phyloP scores from a whole-genome alignment of 306 rosid genomes.

The Sphenostylis stenocarpa region DNA sequence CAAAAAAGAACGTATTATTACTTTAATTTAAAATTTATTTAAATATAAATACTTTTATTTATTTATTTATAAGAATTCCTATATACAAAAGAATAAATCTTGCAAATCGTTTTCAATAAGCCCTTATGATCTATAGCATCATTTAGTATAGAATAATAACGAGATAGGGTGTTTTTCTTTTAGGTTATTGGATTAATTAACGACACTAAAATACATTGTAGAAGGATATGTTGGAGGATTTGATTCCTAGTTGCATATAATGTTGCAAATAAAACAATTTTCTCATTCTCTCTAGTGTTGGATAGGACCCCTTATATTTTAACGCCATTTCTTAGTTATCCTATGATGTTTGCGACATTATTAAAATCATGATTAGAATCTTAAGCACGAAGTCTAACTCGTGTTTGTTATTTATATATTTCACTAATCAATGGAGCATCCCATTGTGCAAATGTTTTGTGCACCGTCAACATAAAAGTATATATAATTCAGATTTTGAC shows the following conservation, averaged over 20 bases:
- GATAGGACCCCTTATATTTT: constrained; percentile 18
- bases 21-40: too few relatives aligned
- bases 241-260: constrained; percentile 34
- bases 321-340: background rate
- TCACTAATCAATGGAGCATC: background rate
- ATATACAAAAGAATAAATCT: constrained; percentile 14
- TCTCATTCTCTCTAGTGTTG: constrained; percentile 17
- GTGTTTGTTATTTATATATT: background rate
- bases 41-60: too few relatives aligned
- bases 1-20: background rate
- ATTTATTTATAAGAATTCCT: too few relatives aligned
- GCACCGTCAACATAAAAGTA: constrained; percentile 37
- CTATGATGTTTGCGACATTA: constrained; percentile 17
- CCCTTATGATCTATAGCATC: constrained; percentile 37
- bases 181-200: background rate
- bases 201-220: constrained; percentile 7
- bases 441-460: constrained; percentile 20
- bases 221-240: constrained; percentile 38
- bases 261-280: constrained; percentile 11
- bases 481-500: constrained; percentile 28
- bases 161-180: background rate
- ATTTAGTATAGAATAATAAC: too few relatives aligned
- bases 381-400: constrained; percentile 33
- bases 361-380: constrained; percentile 17
- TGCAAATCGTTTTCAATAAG: constrained; percentile 14